Evolutionary conservation across 2,329 filamentous ascomycete genomes (phyloP).

Genomic region (Pseudocercospora cruenta): DNA sequence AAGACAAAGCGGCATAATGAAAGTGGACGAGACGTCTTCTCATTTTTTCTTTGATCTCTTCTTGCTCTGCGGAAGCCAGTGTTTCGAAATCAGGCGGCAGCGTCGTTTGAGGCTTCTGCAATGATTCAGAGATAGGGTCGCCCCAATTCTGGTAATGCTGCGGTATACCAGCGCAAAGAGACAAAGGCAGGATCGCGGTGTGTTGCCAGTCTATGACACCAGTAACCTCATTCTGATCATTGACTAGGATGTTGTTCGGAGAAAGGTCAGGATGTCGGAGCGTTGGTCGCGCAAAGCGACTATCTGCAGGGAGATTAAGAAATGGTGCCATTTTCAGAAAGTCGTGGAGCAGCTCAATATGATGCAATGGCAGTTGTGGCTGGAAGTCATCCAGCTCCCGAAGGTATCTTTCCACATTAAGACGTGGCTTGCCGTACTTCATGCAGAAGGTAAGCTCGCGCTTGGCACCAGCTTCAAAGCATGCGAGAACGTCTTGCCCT

Average conservation of each 20-base stretch:
- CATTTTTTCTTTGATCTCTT: constrained; percentile 14
- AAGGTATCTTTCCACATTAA: constrained; percentile 26
- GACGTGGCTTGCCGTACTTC: constrained; percentile 34
- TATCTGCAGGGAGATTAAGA: constrained; percentile 3
- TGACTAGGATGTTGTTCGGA: constrained; percentile 40
- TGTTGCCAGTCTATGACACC: constrained; percentile 15
- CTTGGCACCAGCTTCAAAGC: constrained; percentile 36
- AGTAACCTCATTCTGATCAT: constrained; percentile 24
- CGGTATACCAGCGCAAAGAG: constrained; percentile 39
- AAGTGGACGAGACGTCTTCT: constrained; percentile 26
- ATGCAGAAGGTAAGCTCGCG: constrained; percentile 37
- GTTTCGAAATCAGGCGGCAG: constrained; percentile 18
- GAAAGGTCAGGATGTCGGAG: constrained; percentile 42
- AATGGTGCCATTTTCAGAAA: constrained; percentile 34
- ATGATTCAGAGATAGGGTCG: constrained; percentile 27
- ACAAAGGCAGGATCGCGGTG: constrained; percentile 1
- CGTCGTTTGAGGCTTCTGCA: constrained; percentile 13
- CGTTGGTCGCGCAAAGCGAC: constrained; percentile 25
- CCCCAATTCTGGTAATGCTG: constrained; percentile 46
- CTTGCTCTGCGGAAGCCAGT: constrained; percentile 6
- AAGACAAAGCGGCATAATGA: constrained; percentile 18
- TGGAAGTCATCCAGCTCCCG: constrained; percentile 37
- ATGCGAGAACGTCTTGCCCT: constrained; percentile 31
- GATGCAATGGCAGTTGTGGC: constrained; percentile 32
- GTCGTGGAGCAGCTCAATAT: constrained; percentile 34